Evolutionary conservation across 176 grass and related monocot genomes (phyloP).

Genomic region (Avena atlantica): DNA sequence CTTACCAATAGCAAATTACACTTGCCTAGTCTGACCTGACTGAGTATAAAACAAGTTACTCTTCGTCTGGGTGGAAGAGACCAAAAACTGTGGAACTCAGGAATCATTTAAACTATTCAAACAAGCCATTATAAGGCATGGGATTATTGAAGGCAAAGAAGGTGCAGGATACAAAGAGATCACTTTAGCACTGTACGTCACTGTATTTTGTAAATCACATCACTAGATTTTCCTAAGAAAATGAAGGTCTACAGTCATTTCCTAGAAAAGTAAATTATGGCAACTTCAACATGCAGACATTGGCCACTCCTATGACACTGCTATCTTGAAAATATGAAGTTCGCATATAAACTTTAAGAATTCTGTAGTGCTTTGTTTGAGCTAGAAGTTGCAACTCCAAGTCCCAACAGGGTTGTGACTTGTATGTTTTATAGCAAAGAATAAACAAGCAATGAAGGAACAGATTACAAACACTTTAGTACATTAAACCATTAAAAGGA

Average conservation of each 20-base stretch:
- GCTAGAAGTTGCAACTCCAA: not conserved
- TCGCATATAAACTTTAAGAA: conserved; percentile 6
- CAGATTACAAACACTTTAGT: not conserved
- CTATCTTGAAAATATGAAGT: not conserved
- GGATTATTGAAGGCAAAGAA: conserved; percentile 19
- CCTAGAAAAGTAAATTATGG: not conserved
- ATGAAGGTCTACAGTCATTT: not conserved
- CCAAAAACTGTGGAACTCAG: not conserved
- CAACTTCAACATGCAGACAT: conserved; percentile 2
- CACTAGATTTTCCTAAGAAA: not conserved
- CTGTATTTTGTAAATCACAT: conserved; percentile 12
- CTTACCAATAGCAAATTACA: conserved; percentile 16
- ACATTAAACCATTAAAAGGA: not conserved
- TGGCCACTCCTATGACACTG: not conserved
- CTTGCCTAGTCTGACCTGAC: not conserved
- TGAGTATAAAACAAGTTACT: conserved; percentile 21
- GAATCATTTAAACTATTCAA: not conserved
- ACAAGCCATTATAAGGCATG: not conserved
- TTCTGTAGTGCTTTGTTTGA: not conserved
- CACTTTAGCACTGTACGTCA: not conserved
- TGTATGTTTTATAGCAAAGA: not conserved
- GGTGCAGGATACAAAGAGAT: not conserved
- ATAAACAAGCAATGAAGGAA: not conserved
- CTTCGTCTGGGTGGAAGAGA: not conserved
- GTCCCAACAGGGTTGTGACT: not conserved